phyloP scores from a whole-genome alignment of 805 yeast genomes.

The Ogataea degrootiae region DNA sequence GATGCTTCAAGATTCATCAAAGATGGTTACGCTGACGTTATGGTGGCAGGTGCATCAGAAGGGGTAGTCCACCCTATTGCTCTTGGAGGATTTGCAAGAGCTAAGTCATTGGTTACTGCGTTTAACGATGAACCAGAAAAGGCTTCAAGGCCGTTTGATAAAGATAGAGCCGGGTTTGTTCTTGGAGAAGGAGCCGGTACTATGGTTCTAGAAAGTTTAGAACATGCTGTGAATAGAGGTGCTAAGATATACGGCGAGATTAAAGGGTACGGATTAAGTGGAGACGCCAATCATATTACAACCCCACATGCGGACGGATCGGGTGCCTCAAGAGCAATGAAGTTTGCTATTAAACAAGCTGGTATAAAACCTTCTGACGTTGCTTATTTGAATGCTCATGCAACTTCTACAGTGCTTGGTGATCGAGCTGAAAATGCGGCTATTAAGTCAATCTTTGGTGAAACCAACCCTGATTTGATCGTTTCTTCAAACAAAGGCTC shows the following conservation, averaged over 20 bases:
- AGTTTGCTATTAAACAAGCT: constrained; percentile 58
- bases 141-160: constrained; percentile 88
- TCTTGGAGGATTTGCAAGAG: constrained; percentile 86
- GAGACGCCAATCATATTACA: constrained; percentile 91
- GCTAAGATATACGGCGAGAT: constrained; percentile 75
- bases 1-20: constrained; percentile 82
- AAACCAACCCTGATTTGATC: constrained; percentile 34
- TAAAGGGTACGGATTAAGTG: constrained; percentile 83
- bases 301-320: constrained; percentile 80
- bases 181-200: constrained; percentile 92
- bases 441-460: constrained; percentile 47
- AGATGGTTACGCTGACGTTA: constrained; percentile 76
- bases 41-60: constrained; percentile 95
- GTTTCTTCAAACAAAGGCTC: constrained; percentile 88
- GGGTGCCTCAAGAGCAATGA: constrained; percentile 85
- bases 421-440: constrained; percentile 86
- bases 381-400: constrained; percentile 91
- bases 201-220: constrained; percentile 67
- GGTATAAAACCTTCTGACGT: constrained; percentile 44
- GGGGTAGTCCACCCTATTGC: constrained; percentile 82
- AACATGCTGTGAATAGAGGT: constrained; percentile 67
- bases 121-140: constrained; percentile 55
- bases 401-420: constrained; percentile 88
- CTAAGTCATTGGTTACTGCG: constrained; percentile 68
- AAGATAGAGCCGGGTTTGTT: constrained; percentile 77